A percentile compares a stretch with the other conserved stretches of the same genome.
Evolutionary conservation across 192 early-diverging fungal genomes (phyloP).

Genomic region (Piromyces finnis): DNA sequence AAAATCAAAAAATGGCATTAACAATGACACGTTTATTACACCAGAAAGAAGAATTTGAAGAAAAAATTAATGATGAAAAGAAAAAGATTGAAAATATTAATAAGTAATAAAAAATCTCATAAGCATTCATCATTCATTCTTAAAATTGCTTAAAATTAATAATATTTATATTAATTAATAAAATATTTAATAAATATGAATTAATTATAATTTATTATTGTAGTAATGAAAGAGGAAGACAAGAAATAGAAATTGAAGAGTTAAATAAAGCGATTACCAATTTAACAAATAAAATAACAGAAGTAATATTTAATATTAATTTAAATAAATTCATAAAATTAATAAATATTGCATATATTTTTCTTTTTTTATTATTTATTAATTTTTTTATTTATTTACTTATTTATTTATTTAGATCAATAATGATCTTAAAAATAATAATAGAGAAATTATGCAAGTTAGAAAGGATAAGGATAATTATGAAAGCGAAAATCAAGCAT

Average conservation of each 20-base stretch:
- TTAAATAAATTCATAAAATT: too few relatives aligned
- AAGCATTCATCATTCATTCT: too few relatives aligned
- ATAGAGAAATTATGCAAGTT: background rate
- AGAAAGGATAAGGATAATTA: conserved; percentile 6
- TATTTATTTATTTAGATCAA: background rate
- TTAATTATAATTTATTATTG: background rate
- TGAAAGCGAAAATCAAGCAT: conserved; percentile 5
- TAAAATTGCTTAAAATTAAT: too few relatives aligned
- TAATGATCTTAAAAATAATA: background rate
- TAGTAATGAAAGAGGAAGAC: background rate
- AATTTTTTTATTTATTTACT: too few relatives aligned
- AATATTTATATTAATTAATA: too few relatives aligned
- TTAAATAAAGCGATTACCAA: background rate
- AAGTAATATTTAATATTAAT: background rate
- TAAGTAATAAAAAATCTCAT: background rate
- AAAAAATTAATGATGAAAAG: background rate
- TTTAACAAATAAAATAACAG: background rate
- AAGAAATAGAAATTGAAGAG: background rate
- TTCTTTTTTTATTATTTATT: too few relatives aligned
- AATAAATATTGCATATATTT: too few relatives aligned
- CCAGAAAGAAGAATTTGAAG: background rate
- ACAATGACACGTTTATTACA: background rate
- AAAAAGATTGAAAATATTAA: background rate
- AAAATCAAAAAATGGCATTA: background rate
- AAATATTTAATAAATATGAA: too few relatives aligned